A percentile compares a stretch with the other conserved stretches of the same genome.
phyloP scores from a whole-genome alignment of 108 stramenopile genomes.

The Nitzschia inconspicua region DNA sequence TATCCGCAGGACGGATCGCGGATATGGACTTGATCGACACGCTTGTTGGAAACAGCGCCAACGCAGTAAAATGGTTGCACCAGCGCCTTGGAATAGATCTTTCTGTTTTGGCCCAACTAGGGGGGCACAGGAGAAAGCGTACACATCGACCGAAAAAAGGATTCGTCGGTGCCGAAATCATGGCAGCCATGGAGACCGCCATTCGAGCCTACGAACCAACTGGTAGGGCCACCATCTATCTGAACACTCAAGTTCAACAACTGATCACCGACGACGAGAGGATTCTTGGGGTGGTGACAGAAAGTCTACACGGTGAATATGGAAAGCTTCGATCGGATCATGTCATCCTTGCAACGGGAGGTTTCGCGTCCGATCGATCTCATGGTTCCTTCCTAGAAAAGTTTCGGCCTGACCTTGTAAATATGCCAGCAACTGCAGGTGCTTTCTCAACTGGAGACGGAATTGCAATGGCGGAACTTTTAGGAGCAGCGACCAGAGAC shows the following conservation, averaged over 20 bases:
- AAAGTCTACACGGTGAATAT: conserved; percentile 10
- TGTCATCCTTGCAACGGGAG: conserved; percentile 88
- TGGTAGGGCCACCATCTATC: conserved; percentile 85
- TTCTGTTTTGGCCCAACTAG: conserved; percentile 83
- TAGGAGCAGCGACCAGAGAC: conserved; percentile 89
- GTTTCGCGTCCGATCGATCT: conserved; percentile 80
- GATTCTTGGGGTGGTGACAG: conserved; percentile 52
- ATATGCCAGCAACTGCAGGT: conserved; percentile 85
- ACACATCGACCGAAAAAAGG: conserved; percentile 86
- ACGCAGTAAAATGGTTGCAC: conserved; percentile 81
- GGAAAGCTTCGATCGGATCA: conserved; percentile 46
- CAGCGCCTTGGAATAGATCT: conserved; percentile 76
- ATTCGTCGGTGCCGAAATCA: conserved; percentile 88
- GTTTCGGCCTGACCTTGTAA: conserved; percentile 80
- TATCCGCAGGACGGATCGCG: conserved; percentile 68
- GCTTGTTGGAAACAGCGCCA: conserved; percentile 64
- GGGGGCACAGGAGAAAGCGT: conserved; percentile 81
- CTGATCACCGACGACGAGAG: conserved; percentile 55
- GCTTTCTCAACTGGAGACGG: conserved; percentile 93
- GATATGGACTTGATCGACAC: conserved; percentile 67
- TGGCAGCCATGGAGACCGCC: conserved; percentile 77
- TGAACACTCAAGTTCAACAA: conserved; percentile 82
- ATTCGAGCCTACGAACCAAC: conserved; percentile 74
- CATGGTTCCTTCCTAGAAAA: conserved; percentile 65
- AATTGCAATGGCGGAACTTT: conserved; percentile 63